Evolutionary conservation across 148 eudicot genomes (phyloP).

Genomic region (Silene conica): DNA sequence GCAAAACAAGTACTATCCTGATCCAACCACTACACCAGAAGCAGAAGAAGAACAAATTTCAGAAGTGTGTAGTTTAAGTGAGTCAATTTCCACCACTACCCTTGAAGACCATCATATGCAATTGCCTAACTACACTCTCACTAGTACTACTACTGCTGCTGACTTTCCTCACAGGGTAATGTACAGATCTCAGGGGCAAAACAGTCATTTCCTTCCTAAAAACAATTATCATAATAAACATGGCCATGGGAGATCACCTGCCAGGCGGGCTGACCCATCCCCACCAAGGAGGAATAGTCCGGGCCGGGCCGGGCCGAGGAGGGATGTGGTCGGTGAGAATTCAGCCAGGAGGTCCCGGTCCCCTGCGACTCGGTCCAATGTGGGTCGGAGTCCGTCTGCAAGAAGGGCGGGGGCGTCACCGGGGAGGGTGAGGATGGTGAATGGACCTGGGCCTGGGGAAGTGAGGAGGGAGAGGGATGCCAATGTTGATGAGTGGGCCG

Average conservation of each 20-base stretch:
- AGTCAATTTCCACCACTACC: conserved; percentile 38
- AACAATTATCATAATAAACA: neutral
- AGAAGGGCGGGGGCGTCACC: conserved; percentile 53
- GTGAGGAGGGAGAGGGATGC: conserved; percentile 12
- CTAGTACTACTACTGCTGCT: neutral
- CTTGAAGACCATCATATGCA: conserved; percentile 12
- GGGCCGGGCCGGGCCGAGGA: neutral
- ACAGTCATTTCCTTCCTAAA: neutral
- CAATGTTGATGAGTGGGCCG: conserved; percentile 28
- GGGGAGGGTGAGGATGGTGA: conserved; percentile 45
- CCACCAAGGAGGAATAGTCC: conserved; percentile 30
- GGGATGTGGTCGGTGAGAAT: conserved; percentile 20
- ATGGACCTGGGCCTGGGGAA: conserved; percentile 26
- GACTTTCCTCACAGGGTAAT: conserved; percentile 26
- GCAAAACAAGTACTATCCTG: neutral
- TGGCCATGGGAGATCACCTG: conserved; percentile 39
- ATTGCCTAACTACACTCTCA: neutral
- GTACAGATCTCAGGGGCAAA: conserved; percentile 24
- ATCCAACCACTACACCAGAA: conserved; percentile 10
- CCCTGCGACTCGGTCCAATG: conserved; percentile 39
- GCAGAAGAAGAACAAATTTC: conserved; percentile 30
- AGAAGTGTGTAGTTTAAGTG: conserved; percentile 48
- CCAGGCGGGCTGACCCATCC: conserved; percentile 36
- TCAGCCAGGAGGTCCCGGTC: conserved; percentile 48
- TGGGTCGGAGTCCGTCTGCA: conserved; percentile 46